These are phyloP conservation scores for Pleoardoris graminearum DNA, from an alignment of 2,329 filamentous ascomycete genomes.

Conservation along the genomic window DNA sequence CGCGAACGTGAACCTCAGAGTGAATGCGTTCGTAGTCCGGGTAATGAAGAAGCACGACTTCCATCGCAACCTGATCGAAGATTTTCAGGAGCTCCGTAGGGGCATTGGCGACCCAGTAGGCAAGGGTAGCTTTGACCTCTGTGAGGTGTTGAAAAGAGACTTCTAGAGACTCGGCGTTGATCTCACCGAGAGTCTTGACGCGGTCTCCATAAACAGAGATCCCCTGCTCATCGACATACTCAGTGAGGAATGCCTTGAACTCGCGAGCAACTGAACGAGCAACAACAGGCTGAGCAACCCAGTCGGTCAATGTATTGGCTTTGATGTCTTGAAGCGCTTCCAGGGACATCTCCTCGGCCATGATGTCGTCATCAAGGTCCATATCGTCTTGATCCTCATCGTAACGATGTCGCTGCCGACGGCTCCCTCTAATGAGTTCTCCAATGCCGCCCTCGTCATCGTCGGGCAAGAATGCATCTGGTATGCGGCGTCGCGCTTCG, in stretches of 20 bases:
- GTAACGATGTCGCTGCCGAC: slow-evolving; percentile 84
- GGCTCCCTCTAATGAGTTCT: slow-evolving; percentile 82
- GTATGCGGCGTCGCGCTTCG: slow-evolving; percentile 68
- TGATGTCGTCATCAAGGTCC: slow-evolving; percentile 87
- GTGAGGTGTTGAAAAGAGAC: slow-evolving; percentile 94
- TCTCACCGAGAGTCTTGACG: slow-evolving; percentile 91
- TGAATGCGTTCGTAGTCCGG: slow-evolving; percentile 98
- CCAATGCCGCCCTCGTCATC: slow-evolving; percentile 84
- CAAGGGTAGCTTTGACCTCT: slow-evolving; percentile 87
- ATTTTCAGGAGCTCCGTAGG: slow-evolving; percentile 94
- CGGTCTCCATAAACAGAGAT: slow-evolving; percentile 93
- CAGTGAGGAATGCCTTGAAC: slow-evolving; percentile 96
- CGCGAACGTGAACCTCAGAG: slow-evolving; percentile 95
- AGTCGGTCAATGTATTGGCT: slow-evolving; percentile 88
- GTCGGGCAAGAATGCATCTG: slow-evolving; percentile 75
- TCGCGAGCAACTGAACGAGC: slow-evolving; percentile 92
- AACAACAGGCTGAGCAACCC: slow-evolving; percentile 88
- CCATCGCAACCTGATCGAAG: slow-evolving; percentile 96
- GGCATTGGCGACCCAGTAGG: slow-evolving; percentile 94
- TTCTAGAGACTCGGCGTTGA: slow-evolving; percentile 94
- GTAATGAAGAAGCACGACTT: slow-evolving; percentile 93
- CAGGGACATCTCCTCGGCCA: slow-evolving; percentile 92
- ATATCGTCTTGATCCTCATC: slow-evolving; percentile 91
- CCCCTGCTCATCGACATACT: slow-evolving; percentile 87
- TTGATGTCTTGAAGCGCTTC: slow-evolving; percentile 93